phyloP scores from a whole-genome alignment of 192 early-diverging fungal genomes.

The Coemansia sp. region DNA sequence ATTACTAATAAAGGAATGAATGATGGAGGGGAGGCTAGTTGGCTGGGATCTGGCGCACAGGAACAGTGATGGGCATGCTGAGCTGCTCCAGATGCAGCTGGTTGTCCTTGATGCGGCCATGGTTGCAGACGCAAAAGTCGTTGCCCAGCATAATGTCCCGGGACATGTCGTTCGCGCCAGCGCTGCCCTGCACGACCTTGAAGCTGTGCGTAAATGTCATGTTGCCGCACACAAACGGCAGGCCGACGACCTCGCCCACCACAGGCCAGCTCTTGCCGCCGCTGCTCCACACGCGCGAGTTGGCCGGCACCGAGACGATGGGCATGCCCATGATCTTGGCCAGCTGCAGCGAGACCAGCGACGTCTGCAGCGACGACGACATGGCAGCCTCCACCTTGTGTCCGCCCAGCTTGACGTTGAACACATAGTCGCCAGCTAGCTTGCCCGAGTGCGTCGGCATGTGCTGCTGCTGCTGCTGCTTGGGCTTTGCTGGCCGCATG shows the following conservation, averaged over 20 bases:
- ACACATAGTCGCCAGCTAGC: conserved; percentile 23
- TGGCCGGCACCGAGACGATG: conserved; percentile 13
- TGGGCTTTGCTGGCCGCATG: conserved; percentile 10
- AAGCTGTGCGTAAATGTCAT: conserved; percentile 52
- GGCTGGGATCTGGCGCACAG: conserved; percentile 38
- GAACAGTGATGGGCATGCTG: conserved; percentile 46
- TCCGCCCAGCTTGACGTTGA: conserved; percentile 31
- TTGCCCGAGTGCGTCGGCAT: conserved; percentile 19
- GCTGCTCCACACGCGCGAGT: conserved; percentile 45
- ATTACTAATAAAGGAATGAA: background rate
- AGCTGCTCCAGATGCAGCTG: conserved; percentile 47
- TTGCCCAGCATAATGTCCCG: conserved; percentile 50
- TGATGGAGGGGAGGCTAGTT: background rate
- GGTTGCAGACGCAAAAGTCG: conserved; percentile 54
- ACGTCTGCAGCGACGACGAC: conserved; percentile 42
- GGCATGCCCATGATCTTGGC: conserved; percentile 36
- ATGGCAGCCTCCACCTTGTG: conserved; percentile 38
- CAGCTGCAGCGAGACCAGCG: conserved; percentile 45
- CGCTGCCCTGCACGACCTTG: conserved; percentile 37
- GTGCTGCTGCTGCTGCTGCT: conserved; percentile 2
- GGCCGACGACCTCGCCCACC: conserved; percentile 33
- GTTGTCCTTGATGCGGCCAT: conserved; percentile 54
- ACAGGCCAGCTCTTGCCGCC: conserved; percentile 44
- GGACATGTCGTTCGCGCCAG: conserved; percentile 33
- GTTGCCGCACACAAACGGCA: conserved; percentile 56